Base-by-base conservation (phyloP, 2,329 filamentous ascomycete species). In the Huntiella omanensis region DNA sequence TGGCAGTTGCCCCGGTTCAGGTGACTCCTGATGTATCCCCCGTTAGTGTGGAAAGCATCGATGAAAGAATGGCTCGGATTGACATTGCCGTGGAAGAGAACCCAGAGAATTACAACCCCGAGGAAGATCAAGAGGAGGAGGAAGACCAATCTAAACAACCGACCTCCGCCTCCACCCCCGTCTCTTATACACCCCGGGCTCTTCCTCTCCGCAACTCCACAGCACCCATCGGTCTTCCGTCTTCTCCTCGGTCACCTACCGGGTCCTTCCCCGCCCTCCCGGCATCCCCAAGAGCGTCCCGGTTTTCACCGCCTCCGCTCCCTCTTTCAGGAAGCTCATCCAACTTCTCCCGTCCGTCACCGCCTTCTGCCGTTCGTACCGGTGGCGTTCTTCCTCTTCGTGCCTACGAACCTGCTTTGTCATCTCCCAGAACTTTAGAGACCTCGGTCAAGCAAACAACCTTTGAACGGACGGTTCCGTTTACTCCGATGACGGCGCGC, bases 391-490 rank as follows among this genome's bases (percentile, higher is more conserved):
- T 80, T 35, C 75, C 75, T 0, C 62, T 79, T 45, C 71, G 75
- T 50, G 73, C 74, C 5, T 79, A 77, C 52, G 73, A 79, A 55
- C 67, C 71, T n/a, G 56, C 69, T 1, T 51, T 73, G 40, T 59
- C 59, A 43, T 74, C 72, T 22, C 72, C 73, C 2, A 64, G 61
- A 4, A 64, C 65, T 4, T 59, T 62, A 33, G 52, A 57, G 5
- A 62, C 66, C 45, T 68, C 64, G 3, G 74, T 73, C 22, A 79
- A 77, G 62, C 74, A 78, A 57, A 80, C 76, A 0, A 71, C 77
- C 1, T 73, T 80, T 51, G 75, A 79, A 55, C 65, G 75, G 32
- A 64, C 61, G 16, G 63, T 60, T 0, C 70, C 71, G 1, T 55
- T 73, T 47, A 73, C 73, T 3, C 75, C 77, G 2, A 62, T 61